phyloP scores from a whole-genome alignment of 1,284 basidiomycete genomes.

The Marasmius sp. region DNA sequence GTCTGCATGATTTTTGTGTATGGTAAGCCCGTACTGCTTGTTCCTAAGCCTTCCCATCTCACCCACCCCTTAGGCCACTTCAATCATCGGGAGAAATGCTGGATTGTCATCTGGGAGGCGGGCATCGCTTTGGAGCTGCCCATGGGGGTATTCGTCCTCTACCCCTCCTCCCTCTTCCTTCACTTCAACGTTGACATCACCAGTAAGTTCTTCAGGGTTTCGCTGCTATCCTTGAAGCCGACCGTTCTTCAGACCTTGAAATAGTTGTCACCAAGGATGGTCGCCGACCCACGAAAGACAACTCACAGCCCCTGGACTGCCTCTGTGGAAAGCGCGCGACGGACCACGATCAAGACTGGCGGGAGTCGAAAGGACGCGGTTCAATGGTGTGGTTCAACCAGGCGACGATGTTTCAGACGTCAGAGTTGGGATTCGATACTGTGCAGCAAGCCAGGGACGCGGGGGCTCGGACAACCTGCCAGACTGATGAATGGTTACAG shows the following conservation, averaged over 20 bases:
- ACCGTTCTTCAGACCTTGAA: neutral
- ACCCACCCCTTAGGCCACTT: neutral
- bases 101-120: neutral
- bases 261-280: neutral
- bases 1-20: neutral
- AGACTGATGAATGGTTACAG: too few species aligned
- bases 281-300: neutral
- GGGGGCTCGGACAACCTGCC: neutral
- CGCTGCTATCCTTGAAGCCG: neutral
- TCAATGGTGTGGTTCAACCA: conserved; percentile 17
- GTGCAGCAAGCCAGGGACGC: neutral
- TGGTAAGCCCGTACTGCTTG: neutral
- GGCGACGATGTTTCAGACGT: conserved; percentile 14
- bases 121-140: neutral
- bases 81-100: neutral
- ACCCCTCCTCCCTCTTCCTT: neutral
- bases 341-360: conserved; percentile 2
- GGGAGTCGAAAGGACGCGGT: conserved; percentile 6
- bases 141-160: neutral
- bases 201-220: neutral
- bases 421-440: conserved; percentile 9
- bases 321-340: neutral
- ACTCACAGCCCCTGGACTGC: neutral
- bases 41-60: too few species aligned
- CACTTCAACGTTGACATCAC: neutral